Evolutionary conservation across 192 early-diverging fungal species (phyloP).

Genomic region (Glomus cerebriforme): DNA sequence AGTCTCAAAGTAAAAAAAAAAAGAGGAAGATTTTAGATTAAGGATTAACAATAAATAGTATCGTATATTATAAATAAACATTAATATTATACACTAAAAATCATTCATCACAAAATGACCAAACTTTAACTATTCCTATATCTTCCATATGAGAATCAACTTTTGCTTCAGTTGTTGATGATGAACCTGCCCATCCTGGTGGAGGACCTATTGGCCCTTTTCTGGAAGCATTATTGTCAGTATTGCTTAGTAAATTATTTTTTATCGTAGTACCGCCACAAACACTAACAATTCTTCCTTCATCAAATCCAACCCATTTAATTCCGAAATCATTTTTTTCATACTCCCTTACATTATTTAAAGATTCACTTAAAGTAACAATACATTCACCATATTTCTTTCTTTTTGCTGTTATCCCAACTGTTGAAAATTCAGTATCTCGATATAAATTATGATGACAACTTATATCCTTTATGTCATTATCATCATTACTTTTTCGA

Average conservation of each 20-base stretch:
- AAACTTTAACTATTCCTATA: conserved; percentile 24
- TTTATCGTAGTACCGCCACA: neutral
- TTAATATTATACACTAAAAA: neutral
- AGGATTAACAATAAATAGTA: too few relatives aligned
- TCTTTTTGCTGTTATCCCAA: conserved; percentile 9
- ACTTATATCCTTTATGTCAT: neutral
- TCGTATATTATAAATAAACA: neutral
- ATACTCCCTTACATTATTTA: neutral
- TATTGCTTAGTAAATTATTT: neutral
- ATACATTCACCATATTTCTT: conserved; percentile 20
- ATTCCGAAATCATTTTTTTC: neutral
- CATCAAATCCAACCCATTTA: conserved; percentile 28
- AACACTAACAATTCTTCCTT: conserved; percentile 22
- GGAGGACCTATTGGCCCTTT: neutral
- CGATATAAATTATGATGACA: neutral
- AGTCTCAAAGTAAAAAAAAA: too few relatives aligned
- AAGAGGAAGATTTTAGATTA: too few relatives aligned
- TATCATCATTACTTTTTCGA: neutral
- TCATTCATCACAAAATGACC: conserved; percentile 30
- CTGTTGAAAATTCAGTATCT: neutral
- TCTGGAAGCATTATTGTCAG: neutral
- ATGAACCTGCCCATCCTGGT: conserved; percentile 8
- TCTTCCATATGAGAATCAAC: neutral
- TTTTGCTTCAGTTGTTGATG: neutral
- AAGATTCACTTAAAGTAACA: conserved; percentile 10